Base-by-base conservation (phyloP, 78 protist species). In the slime mould (Dictyostelium discoideum) region DNA sequence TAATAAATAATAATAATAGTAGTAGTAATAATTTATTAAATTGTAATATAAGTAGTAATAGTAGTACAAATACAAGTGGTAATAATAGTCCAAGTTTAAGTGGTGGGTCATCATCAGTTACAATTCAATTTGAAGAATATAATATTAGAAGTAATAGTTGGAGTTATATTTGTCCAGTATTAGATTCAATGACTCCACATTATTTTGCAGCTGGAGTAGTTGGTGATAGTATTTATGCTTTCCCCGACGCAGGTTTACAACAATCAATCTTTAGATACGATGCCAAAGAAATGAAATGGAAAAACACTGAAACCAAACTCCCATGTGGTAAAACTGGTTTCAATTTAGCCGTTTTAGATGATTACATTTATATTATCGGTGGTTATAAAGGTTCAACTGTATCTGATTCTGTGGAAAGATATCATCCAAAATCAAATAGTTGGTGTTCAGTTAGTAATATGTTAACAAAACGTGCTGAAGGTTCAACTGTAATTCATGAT, bases 371-470 rank as follows among this genome's bases (percentile, higher is more conserved):
- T 72, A 86, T 90, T 18, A 90, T 90, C 18, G 94, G 94, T 20
- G 94, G 94, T 5, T 90, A 90, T n/a, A 81, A 90, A 46, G 94
- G 94, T 16, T 90, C 94, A 22, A 82, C 80, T 3, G 54, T 86
- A 7, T 24, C 88, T 2, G 94, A 90, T 13, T 32, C 60, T 16
- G 94, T 90, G 9, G 94, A 90, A 14, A 24, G 94, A 16, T 90
- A 90, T 69, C 94, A 90, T 22, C 94, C 94, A 16, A 60, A 46
- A 32, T 46, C 88, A 22, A 90, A 90, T 37, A n/a, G 83, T n/a
- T 90, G 94, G 94, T 90, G 94, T 50, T 22, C 29, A 13, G 94
- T 90, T 5, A 63, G 87, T 6, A 46, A 16, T 29, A 90, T 90
- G 94, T 1, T 50, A 24, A 90, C 84, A 8, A 90, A 82, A 85